Base-by-base conservation (phyloP, 1,139 yeast genomes). In the Kodamaea alishanica region DNA sequence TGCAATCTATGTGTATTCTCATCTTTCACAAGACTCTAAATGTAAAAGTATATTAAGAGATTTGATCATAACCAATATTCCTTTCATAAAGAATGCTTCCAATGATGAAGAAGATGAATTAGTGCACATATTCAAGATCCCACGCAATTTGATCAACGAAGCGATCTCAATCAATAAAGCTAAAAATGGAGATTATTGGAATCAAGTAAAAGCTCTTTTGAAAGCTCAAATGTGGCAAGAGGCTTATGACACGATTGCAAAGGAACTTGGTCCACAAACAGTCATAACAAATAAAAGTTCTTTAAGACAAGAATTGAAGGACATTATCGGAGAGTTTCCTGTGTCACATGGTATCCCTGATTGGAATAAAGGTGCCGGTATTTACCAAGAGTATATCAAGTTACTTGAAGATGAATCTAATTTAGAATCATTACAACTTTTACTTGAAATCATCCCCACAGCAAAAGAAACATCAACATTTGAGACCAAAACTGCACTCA, bases 201-300 rank as follows among this genome's bases (percentile, higher is more conserved):
- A 72, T 7, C 90, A 88, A 47, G 78, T 82, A 2, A 67, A 72
- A 35, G 77, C 82, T 20, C 72, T 84, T 35, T 60, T 87, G 2
- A 69, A 67, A n/a, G 95, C 95, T 0, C 66, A 65, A 10, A 58
- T 74, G 35, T 77, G 78, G 69, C 67, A 63, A 1, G 79, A 77
- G 33, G 96, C 96, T 0, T 95, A 86, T 50, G 58, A 62, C 1
- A 65, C 78, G 0, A 65, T 86, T 4, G 54, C 79, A 3, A 53
- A 63, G 3, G 58, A 69, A 10, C 82, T 89, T 29, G 97, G 92
- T 0, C 97, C 97, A 8, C 52, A 60, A 33, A 71, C 79, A 24
- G 73, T 82, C 25, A 73, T 85, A 24, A 65, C 73, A 9, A 65
- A 72, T 40, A 62, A 69, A 6, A 55, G 61, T 5, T 51, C 58